phyloP scores from a whole-genome alignment of 179 eudicot species.

The Beta macrorhiza region DNA sequence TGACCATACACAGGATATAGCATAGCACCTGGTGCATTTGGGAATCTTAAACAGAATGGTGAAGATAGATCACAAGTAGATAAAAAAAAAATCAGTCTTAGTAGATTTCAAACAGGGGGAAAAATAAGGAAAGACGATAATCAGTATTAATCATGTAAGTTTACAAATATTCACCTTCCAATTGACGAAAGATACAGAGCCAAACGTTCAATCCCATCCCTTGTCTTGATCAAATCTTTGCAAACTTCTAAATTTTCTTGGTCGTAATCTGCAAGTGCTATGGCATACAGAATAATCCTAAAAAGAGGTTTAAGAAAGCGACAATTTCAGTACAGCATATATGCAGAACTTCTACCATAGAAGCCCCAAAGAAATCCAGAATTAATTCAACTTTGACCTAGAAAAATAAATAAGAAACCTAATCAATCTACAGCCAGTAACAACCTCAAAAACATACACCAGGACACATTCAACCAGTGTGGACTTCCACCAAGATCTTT shows the following conservation, averaged over 20 bases:
- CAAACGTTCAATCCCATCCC: constrained; percentile 67
- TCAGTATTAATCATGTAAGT: background rate
- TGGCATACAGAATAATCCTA: constrained; percentile 83
- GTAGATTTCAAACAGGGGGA: constrained; percentile 14
- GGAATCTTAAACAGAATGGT: constrained; percentile 48
- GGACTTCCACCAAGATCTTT: background rate
- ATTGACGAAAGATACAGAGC: constrained; percentile 79
- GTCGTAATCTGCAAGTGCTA: constrained; percentile 79
- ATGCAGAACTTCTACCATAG: background rate
- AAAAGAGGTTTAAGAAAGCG: constrained; percentile 17
- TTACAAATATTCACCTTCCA: constrained; percentile 57
- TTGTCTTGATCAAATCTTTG: constrained; percentile 61
- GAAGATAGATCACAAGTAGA: constrained; percentile 15
- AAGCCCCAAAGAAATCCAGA: background rate
- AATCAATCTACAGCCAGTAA: background rate
- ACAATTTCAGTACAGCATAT: background rate
- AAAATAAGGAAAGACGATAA: background rate
- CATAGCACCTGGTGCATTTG: constrained; percentile 79
- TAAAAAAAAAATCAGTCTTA: constrained; percentile 13
- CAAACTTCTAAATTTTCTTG: constrained; percentile 59
- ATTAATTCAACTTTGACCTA: background rate
- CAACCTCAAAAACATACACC: background rate
- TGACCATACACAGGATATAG: constrained; percentile 90
- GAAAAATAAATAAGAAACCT: background rate
- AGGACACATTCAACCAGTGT: background rate